Evolutionary conservation across 192 early-diverging fungal genomes (phyloP).

Genomic region (Backusella sp.): DNA sequence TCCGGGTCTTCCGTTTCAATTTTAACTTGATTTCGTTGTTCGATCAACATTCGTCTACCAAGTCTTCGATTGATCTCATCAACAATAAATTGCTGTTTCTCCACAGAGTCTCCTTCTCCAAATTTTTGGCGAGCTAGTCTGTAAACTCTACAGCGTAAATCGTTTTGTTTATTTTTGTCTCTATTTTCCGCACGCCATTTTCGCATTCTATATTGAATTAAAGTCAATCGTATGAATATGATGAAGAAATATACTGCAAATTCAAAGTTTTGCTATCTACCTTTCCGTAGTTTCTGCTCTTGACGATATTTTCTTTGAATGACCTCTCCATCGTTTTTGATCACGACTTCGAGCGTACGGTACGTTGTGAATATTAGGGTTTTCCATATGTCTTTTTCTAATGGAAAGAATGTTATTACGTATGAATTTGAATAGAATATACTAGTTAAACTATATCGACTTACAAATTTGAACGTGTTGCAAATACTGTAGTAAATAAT

Average conservation of each 20-base stretch:
- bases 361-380: conserved; percentile 49
- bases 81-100: conserved; percentile 61
- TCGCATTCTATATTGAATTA: conserved; percentile 35
- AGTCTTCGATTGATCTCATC: conserved; percentile 54
- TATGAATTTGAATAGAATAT: background rate
- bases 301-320: conserved; percentile 46
- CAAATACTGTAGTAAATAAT: conserved; percentile 19
- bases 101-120: conserved; percentile 58
- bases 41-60: conserved; percentile 19
- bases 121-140: conserved; percentile 57
- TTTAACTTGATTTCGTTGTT: background rate
- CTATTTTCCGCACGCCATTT: conserved; percentile 48
- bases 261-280: background rate
- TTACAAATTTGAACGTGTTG: conserved; percentile 36
- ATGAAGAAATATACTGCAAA: no score
- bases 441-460: background rate
- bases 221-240: background rate
- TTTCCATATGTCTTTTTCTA: conserved; percentile 46
- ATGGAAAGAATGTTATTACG: background rate
- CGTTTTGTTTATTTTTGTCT: conserved; percentile 61
- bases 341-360: conserved; percentile 48
- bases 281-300: conserved; percentile 44
- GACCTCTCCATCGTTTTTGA: conserved; percentile 49
- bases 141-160: conserved; percentile 71
- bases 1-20: background rate